These are phyloP conservation scores for Leccinum incarnatum DNA, from an alignment of 768 basidiomycete genomes.

Conservation along the genomic window DNA sequence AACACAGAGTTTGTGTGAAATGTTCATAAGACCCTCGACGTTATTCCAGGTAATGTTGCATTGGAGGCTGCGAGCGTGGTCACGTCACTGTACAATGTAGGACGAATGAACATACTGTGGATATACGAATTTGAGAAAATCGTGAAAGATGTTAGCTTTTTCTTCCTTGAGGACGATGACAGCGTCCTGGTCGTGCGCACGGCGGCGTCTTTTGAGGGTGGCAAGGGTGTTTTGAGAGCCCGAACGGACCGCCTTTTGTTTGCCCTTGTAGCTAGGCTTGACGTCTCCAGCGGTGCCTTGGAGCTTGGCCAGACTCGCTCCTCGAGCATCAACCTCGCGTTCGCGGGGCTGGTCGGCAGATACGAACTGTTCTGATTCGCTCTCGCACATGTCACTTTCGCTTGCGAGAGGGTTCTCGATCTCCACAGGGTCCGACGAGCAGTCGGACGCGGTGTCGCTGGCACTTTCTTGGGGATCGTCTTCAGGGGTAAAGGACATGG, in stretches of 20 bases:
- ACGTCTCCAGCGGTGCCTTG: conserved; percentile 34
- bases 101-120: conserved; percentile 64
- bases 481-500: conserved; percentile 61
- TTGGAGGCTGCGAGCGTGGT: conserved; percentile 55
- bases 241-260: conserved; percentile 15
- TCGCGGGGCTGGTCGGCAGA: conserved; percentile 14
- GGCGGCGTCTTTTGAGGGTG: conserved; percentile 41
- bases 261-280: conserved; percentile 27
- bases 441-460: conserved; percentile 36
- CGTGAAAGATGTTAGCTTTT: conserved; percentile 84
- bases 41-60: conserved; percentile 97
- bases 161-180: conserved; percentile 91
- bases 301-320: conserved; percentile 59
- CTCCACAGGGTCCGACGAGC: conserved; percentile 39
- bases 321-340: conserved; percentile 41
- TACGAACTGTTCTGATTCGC: conserved; percentile 31
- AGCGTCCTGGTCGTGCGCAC: conserved; percentile 62
- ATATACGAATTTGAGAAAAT: conserved; percentile 91
- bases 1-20: conserved; percentile 85
- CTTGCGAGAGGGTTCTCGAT: conserved; percentile 36
- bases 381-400: conserved; percentile 36
- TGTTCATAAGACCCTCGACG: conserved; percentile 87
- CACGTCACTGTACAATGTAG: neutral
- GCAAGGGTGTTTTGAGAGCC: conserved; percentile 37
- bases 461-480: conserved; percentile 41